Conservation (phyloP, 1,284 basidiomycete genomes). For the Melampsora larici-populina region DNA sequence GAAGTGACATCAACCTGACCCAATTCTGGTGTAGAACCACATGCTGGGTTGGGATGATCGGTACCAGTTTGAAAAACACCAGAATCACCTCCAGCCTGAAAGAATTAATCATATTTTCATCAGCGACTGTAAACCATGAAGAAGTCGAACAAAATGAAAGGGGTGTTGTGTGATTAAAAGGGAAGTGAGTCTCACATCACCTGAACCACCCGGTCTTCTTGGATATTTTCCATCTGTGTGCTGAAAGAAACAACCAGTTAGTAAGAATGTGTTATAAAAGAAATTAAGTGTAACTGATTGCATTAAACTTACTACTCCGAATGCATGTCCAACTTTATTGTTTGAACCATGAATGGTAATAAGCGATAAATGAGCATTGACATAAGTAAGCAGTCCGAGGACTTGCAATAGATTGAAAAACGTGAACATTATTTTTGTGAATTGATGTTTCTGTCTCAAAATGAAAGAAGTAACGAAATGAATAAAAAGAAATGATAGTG, state of each 20-base stretch:
- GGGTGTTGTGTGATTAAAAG: neutral
- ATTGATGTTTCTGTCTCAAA: neutral
- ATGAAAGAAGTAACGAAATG: neutral
- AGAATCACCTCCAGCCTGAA: constrained; percentile 37
- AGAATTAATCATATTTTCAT: neutral
- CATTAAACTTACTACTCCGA: constrained; percentile 25
- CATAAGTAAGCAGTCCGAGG: neutral
- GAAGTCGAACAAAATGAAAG: neutral
- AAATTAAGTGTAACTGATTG: neutral
- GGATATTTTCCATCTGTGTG: constrained; percentile 35
- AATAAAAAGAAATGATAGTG: neutral
- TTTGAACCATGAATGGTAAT: constrained; percentile 35
- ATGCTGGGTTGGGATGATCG: constrained; percentile 19
- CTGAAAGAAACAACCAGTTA: constrained; percentile 1
- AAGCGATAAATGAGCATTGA: constrained; percentile 21
- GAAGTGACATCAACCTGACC: constrained; percentile 11
- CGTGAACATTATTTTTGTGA: neutral
- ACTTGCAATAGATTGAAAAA: neutral
- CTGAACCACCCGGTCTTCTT: neutral
- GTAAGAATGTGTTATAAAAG: neutral
- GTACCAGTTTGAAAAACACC: constrained; percentile 37
- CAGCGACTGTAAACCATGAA: neutral
- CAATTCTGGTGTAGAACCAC: constrained; percentile 31
- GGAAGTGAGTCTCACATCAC: constrained; percentile 16
- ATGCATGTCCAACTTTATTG: constrained; percentile 27